Base-by-base conservation (phyloP, 2,329 filamentous ascomycete genomes). In the Trichophyton mentagrophytes region DNA sequence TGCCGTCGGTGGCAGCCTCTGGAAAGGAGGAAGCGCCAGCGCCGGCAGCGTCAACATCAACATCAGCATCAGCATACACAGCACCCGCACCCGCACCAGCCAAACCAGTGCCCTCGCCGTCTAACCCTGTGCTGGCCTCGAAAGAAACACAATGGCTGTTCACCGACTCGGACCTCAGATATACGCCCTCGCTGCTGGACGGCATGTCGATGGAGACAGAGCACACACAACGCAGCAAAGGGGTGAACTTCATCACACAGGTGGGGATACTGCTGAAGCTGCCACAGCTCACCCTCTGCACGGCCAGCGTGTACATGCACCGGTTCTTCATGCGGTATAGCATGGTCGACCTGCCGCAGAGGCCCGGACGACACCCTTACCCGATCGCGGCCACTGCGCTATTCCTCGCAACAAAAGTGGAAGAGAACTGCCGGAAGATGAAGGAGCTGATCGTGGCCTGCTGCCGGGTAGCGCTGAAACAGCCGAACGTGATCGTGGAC, bases 401-500 rank as follows among this genome's bases (percentile, higher is more conserved):
- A 1, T 99, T 97, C 67, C 82, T 99, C 8, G 92, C 93, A 7
- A 96, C 95, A 67, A 99, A 99, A 73, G 92, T 95, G 20, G 92
- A 99, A 71, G 93, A 99, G 72, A 96, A 95, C 71, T 95, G 90
- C 70, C 86, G 92, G 57, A 96, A 96, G 75, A 96, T 96, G 67
- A 95, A 90, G 69, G 90, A 96, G 65, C 81, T 99, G 63, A 92
- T 99, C 65, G 87, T 96, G 36, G 89, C 91, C 0, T 93, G 95
- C 68, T 93, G 90, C 63, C 89, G 92, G 66, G 90, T 96, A 20
- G 93, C 92, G 30, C 90, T 96, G 73, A 97, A 99, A 77, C 92
- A 97, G 67, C 80, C 89, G 1, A 88, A 90, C 68, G 82, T 96
- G 62, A 79, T 92, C 60, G 89, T 97, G 59, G 93, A 99, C 71